These are phyloP conservation scores for Emydomyces testavorans DNA, from an alignment of 2,329 filamentous ascomycete genomes.

Conservation along the genomic window DNA sequence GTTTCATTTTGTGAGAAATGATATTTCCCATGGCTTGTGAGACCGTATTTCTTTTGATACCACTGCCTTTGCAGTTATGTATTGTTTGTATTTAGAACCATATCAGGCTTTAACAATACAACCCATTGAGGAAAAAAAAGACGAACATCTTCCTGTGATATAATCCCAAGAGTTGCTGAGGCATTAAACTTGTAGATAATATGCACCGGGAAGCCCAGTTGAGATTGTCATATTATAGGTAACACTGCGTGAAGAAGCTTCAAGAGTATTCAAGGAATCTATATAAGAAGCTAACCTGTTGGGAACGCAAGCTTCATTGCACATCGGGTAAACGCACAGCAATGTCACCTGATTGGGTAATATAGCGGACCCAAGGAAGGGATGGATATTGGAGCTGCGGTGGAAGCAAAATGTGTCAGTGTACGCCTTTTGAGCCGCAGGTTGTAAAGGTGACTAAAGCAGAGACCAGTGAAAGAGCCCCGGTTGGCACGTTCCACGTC, in stretches of 20 bases:
- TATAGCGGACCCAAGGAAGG: constrained; percentile 94
- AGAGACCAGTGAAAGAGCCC: background rate
- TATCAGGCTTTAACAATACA: too few relatives aligned
- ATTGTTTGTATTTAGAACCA: too few relatives aligned
- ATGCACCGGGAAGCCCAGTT: background rate
- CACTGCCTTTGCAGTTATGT: too few relatives aligned
- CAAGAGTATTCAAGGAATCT: background rate
- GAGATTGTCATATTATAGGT: background rate
- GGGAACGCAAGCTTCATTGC: constrained; percentile 41
- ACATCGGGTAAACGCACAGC: constrained; percentile 88
- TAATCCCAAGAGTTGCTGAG: background rate
- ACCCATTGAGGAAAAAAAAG: too few relatives aligned
- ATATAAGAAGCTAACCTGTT: background rate
- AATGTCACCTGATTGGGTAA: constrained; percentile 95
- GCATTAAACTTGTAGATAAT: background rate
- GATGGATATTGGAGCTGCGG: constrained; percentile 89
- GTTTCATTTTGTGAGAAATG: too few relatives aligned
- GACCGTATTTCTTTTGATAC: too few relatives aligned
- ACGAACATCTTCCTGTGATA: background rate
- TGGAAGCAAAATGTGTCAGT: background rate
- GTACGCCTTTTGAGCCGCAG: background rate
- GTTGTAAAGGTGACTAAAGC: background rate
- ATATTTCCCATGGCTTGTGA: too few relatives aligned
- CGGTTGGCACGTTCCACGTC: background rate
- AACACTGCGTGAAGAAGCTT: background rate